Evolutionary conservation across 768 basidiomycete genomes (phyloP), one percentile per base, ranked within the genome.

Genomic region (Hirschioporus abietinus): DNA sequence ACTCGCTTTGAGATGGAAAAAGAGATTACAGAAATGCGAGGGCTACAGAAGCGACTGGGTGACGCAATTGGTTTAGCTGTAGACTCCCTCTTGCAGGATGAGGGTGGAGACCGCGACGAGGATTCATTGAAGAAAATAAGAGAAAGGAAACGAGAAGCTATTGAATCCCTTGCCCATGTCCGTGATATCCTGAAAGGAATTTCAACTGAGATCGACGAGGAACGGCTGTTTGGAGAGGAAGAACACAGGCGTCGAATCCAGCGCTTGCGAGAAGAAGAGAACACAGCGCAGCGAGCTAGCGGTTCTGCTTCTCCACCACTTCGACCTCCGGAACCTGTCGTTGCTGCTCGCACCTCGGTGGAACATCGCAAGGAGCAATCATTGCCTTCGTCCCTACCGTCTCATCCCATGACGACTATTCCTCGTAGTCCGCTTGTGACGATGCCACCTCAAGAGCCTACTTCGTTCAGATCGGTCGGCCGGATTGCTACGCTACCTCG

Each of bases 81-180:
- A 24, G 90, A 91, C 70, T 79, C 85, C 1, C 79, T 95, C 4
- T 74, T 89, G 25, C 85, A 84, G 69, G 87, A 88, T 68, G 83
- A 83, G 68, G 74, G 76, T 58, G 77, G 78, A 35, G 78, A 78
- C 15, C 71, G 78, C 65, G 81, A 83, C 58, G 72, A 76, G 26
- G 78, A 78, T 69, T 76, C 78, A 66, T 70, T 81, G 70, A 73
- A 78, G 67, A 78, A 74, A 58, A 80, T 84, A 67, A 83, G 80
- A 71, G 78, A 78, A 42, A 74, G 74, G 68, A 82, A 78, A 66
- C 77, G 76, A 24, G 90, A 92, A 74, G 90, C 93, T 0, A 73
- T 95, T 63, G 90, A 92, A 71, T 87, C 88, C 12, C 78, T 95
- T 52, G 81, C 89, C 12, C 91, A 93, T 76, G 88, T 93, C 66